Evolutionary conservation across 805 yeast genomes (phyloP).

Genomic region (Saccharomycopsis olivae): DNA sequence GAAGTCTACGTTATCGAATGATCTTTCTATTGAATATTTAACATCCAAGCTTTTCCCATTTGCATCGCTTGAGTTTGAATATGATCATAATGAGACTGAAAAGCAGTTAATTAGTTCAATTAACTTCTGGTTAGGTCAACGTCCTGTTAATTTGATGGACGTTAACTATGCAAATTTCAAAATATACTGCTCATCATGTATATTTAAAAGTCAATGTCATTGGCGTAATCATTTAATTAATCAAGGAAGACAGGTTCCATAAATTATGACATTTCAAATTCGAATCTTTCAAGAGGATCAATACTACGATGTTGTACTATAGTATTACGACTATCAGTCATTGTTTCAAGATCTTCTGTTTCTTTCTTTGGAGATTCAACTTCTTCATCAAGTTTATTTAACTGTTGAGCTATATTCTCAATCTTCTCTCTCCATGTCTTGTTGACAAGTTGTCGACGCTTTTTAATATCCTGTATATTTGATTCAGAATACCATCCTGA

Average conservation of each 20-base stretch:
- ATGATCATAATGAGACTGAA: slow-evolving; percentile 25
- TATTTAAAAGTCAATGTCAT: slow-evolving; percentile 34
- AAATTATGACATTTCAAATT: no score
- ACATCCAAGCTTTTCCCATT: no score
- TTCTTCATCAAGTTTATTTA: neutral
- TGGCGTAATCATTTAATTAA: slow-evolving; percentile 27
- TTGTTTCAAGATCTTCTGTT: no score
- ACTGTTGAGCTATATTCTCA: neutral
- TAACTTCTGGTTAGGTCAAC: slow-evolving; percentile 48
- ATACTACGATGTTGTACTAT: neutral
- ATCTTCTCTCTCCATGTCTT: slow-evolving; percentile 10
- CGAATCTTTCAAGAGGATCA: slow-evolving; percentile 8
- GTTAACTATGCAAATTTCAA: slow-evolving; percentile 26
- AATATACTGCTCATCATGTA: slow-evolving; percentile 44
- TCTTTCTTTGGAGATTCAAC: neutral
- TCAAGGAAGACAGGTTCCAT: no score
- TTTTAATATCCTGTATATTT: slow-evolving; percentile 14
- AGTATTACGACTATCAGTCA: no score
- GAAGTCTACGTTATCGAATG: no score
- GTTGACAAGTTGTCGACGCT: slow-evolving; percentile 3
- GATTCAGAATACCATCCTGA: slow-evolving; percentile 19
- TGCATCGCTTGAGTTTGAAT: slow-evolving; percentile 25
- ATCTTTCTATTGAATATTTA: no score
- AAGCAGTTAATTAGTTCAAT: slow-evolving; percentile 16
- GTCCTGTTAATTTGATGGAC: slow-evolving; percentile 36